These are phyloP conservation scores for Pythium aphanidermatum DNA, from an alignment of 352 stramenopile species.

Conservation along the genomic window DNA sequence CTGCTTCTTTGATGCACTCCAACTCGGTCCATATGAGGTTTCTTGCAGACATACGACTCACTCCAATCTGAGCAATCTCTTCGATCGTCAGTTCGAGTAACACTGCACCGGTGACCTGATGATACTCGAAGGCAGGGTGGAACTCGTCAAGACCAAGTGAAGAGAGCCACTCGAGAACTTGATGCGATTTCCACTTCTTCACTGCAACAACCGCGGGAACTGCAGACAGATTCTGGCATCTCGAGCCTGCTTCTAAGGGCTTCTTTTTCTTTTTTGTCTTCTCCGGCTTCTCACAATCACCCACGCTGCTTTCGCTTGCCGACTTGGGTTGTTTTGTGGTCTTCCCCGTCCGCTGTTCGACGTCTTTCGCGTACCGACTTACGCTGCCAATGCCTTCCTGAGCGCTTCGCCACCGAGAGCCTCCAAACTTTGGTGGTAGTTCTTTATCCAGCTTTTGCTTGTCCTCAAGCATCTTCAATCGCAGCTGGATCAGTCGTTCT, in stretches of 20 bases:
- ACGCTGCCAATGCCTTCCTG: slow-evolving; percentile 69
- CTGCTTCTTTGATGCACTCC: slow-evolving; percentile 31
- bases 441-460: slow-evolving; percentile 53
- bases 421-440: slow-evolving; percentile 49
- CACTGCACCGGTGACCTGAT: slow-evolving; percentile 54
- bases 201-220: slow-evolving; percentile 29
- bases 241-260: neutral
- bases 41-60: slow-evolving; percentile 45
- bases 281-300: neutral
- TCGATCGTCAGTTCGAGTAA: slow-evolving; percentile 40
- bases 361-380: slow-evolving; percentile 59
- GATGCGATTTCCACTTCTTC: slow-evolving; percentile 37
- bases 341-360: slow-evolving; percentile 28
- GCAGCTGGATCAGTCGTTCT: slow-evolving; percentile 45
- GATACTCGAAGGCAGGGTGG: slow-evolving; percentile 65
- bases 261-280: slow-evolving; percentile 15
- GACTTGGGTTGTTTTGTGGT: slow-evolving; percentile 16
- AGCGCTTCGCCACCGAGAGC: slow-evolving; percentile 69
- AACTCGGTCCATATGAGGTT: slow-evolving; percentile 55
- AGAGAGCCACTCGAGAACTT: slow-evolving; percentile 64
- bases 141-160: slow-evolving; percentile 57
- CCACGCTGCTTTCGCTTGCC: slow-evolving; percentile 15
- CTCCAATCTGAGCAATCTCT: slow-evolving; percentile 43
- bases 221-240: slow-evolving; percentile 6
- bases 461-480: slow-evolving; percentile 55